phyloP scores from a whole-genome alignment of 2,329 filamentous ascomycete genomes.

The Lasiodiplodia hormozganensis region DNA sequence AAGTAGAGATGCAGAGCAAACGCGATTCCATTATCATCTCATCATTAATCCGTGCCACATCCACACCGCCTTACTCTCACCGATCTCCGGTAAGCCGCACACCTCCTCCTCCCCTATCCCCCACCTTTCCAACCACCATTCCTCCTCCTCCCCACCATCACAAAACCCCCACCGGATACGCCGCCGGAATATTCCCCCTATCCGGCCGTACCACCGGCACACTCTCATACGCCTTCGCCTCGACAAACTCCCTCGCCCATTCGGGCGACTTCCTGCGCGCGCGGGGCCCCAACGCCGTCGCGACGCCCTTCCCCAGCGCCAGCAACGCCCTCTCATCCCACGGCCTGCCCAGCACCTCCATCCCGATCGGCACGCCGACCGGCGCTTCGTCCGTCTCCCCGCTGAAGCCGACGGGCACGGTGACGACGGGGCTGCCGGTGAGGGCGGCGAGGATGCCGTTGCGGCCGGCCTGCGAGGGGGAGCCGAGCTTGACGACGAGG shows the following conservation, averaged over 20 bases:
- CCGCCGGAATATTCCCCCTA: slow-evolving; percentile 48
- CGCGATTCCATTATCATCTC: not conserved
- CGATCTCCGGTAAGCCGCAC: not conserved
- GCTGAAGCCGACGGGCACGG: slow-evolving; percentile 63
- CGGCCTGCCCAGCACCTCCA: slow-evolving; percentile 67
- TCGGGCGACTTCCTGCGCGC: slow-evolving; percentile 56
- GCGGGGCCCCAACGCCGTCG: slow-evolving; percentile 45
- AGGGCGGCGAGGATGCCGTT: slow-evolving; percentile 65
- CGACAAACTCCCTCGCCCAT: slow-evolving; percentile 52
- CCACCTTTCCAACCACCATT: not conserved
- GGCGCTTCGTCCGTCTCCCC: slow-evolving; percentile 56
- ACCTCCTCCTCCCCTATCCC: too few species aligned
- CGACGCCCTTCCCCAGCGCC: slow-evolving; percentile 60
- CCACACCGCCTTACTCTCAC: not conserved
- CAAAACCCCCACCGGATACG: slow-evolving; percentile 58
- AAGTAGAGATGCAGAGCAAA: too few species aligned
- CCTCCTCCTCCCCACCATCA: slow-evolving; percentile 7
- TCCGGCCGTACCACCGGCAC: slow-evolving; percentile 57
- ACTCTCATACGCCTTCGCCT: slow-evolving; percentile 46
- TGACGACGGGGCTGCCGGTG: slow-evolving; percentile 61
- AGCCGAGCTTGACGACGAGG: slow-evolving; percentile 65
- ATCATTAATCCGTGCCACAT: not conserved
- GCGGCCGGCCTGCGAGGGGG: slow-evolving; percentile 63
- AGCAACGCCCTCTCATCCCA: slow-evolving; percentile 64
- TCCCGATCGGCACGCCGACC: slow-evolving; percentile 66